phyloP scores from a whole-genome alignment of 208 protist species.

The Trypanosoma melophagium region DNA sequence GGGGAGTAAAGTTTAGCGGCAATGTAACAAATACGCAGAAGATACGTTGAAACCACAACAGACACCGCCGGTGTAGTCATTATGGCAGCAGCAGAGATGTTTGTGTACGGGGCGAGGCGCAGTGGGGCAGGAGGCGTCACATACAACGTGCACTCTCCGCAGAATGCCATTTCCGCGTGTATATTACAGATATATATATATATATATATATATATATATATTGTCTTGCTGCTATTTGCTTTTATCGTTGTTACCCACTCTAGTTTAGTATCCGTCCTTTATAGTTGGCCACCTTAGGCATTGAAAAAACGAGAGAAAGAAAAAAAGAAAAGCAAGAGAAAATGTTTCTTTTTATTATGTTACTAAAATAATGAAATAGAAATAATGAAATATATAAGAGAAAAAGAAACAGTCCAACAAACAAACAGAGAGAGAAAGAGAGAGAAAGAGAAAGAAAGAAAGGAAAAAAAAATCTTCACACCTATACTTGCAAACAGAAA shows the following conservation, averaged over 20 bases:
- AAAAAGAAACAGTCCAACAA: background rate
- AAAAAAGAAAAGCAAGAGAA: too few relatives aligned
- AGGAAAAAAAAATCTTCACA: background rate
- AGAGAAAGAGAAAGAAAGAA: background rate
- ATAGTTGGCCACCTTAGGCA: too few relatives aligned
- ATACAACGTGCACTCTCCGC: slow-evolving; percentile 1
- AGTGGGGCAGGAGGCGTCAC: background rate
- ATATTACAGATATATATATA: slow-evolving; percentile 1
- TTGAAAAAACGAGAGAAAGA: too few relatives aligned
- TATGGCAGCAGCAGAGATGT: background rate
- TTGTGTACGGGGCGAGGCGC: background rate
- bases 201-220: background rate
- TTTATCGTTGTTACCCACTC: too few relatives aligned
- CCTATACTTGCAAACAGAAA: background rate
- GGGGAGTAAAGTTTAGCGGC: background rate
- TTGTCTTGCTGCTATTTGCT: too few relatives aligned
- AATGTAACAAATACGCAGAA: slow-evolving; percentile 13
- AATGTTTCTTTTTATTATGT: too few relatives aligned
- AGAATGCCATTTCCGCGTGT: background rate
- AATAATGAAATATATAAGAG: too few relatives aligned
- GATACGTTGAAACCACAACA: slow-evolving; percentile 14
- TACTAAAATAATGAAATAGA: too few relatives aligned
- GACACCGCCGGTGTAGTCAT: slow-evolving; percentile 1
- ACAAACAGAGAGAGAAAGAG: background rate
- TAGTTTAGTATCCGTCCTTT: too few relatives aligned